Evolutionary conservation across 805 yeast genomes (phyloP).

Genomic region (Kuraishia ogatae): DNA sequence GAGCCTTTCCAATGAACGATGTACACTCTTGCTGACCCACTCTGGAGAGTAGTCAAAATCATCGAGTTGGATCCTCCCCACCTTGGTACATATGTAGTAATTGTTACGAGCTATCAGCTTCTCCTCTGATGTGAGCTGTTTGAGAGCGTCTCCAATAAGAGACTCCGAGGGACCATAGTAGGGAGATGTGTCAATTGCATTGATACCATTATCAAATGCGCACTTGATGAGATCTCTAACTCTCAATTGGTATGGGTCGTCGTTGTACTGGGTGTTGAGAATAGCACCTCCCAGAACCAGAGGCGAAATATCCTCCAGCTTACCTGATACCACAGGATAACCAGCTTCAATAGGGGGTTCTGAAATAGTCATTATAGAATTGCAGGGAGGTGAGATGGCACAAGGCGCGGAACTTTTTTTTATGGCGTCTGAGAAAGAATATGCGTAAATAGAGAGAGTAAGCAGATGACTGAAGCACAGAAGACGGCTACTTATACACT

Average conservation of each 20-base stretch:
- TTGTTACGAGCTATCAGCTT: constrained; percentile 45
- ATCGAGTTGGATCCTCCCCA: constrained; percentile 63
- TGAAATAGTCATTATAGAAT: neutral
- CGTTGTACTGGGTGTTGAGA: constrained; percentile 72
- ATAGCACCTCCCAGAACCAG: constrained; percentile 84
- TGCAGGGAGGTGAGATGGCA: no score
- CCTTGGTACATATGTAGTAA: constrained; percentile 75
- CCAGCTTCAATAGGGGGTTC: neutral
- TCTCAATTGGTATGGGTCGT: constrained; percentile 54
- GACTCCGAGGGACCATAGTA: constrained; percentile 86
- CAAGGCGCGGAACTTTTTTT: no score
- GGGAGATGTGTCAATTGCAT: constrained; percentile 86
- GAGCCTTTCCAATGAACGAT: constrained; percentile 59
- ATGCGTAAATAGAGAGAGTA: no score
- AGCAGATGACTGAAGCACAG: no score
- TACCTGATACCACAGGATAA: constrained; percentile 11
- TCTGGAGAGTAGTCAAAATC: constrained; percentile 68
- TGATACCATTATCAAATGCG: constrained; percentile 62
- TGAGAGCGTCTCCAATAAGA: constrained; percentile 61
- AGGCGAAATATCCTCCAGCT: constrained; percentile 34
- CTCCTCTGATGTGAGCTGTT: constrained; percentile 18
- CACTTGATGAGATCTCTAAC: constrained; percentile 43
- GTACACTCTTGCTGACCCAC: constrained; percentile 52
- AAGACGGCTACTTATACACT: no score
- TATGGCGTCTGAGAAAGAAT: no score